A percentile compares a stretch with the other conserved stretches of the same genome.
Evolutionary conservation across 169 alveolate species (phyloP).

Genomic region (Cryptosporidium canis): DNA sequence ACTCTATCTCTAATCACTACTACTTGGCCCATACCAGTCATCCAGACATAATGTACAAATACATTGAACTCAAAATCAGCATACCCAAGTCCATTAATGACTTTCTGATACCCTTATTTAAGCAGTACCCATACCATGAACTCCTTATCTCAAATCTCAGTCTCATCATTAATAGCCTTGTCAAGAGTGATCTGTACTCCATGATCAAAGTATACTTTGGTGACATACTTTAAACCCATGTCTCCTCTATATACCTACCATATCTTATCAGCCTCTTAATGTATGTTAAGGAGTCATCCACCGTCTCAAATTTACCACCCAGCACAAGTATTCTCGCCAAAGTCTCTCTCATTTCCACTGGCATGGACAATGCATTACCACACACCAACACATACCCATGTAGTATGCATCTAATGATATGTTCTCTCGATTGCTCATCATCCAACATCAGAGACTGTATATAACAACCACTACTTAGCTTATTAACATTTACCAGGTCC

Average conservation of each 20-base stretch:
- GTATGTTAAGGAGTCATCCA: slow-evolving; percentile 32
- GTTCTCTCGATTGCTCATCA: neutral
- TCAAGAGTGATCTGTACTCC: neutral
- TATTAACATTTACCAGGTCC: neutral
- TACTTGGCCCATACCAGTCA: neutral
- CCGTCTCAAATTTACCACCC: slow-evolving; percentile 17
- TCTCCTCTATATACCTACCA: slow-evolving; percentile 69
- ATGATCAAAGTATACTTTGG: neutral
- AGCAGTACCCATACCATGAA: neutral
- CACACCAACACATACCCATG: slow-evolving; percentile 43
- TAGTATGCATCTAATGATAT: slow-evolving; percentile 8
- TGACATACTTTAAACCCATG: slow-evolving; percentile 39
- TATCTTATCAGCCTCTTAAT: slow-evolving; percentile 36
- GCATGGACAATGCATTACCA: slow-evolving; percentile 71
- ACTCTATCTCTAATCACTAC: neutral
- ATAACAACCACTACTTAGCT: slow-evolving; percentile 28
- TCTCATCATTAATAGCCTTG: neutral
- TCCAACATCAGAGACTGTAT: slow-evolving; percentile 32
- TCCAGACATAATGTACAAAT: neutral
- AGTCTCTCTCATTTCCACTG: slow-evolving; percentile 61
- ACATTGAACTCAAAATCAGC: slow-evolving; percentile 16
- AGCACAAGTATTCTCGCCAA: slow-evolving; percentile 14
- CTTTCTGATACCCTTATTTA: neutral
- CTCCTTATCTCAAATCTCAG: neutral
- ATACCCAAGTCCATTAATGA: neutral